Evolutionary conservation across 495 filamentous ascomycete species (phyloP).

Genomic region (Penicillium samsonianum): DNA sequence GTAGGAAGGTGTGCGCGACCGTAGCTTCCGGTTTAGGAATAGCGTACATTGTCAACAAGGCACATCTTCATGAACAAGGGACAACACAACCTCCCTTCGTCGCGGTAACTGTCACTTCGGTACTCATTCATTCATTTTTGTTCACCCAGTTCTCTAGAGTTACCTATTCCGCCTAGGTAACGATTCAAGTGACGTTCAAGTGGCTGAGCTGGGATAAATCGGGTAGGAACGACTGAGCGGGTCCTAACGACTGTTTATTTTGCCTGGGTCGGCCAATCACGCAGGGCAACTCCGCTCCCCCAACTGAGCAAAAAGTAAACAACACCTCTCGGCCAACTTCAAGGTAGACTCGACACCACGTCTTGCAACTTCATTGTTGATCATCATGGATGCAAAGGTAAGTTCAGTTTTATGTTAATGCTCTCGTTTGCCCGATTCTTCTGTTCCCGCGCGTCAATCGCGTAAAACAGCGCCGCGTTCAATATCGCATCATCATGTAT

Average conservation of each 20-base stretch:
- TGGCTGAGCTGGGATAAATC: background rate
- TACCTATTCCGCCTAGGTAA: background rate
- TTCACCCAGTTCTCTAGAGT: background rate
- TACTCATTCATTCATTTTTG: background rate
- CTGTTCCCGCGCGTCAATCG: constrained; percentile 4
- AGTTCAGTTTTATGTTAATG: constrained; percentile 14
- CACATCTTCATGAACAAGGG: constrained; percentile 8
- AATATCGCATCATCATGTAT: background rate
- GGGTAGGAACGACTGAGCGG: constrained; percentile 9
- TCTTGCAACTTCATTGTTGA: background rate
- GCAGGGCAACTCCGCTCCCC: constrained; percentile 17
- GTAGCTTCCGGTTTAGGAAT: background rate
- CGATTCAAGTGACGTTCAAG: background rate
- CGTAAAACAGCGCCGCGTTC: background rate
- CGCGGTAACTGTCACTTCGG: background rate
- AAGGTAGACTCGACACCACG: constrained; percentile 8
- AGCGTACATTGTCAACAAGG: constrained; percentile 9
- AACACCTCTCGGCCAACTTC: constrained; percentile 21
- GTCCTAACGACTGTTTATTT: constrained; percentile 30
- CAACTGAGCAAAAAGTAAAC: constrained; percentile 42
- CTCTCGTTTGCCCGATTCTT: background rate
- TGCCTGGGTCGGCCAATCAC: constrained; percentile 26
- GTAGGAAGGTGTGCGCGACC: background rate
- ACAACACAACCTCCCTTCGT: background rate
- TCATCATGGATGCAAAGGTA: constrained; percentile 50